Evolutionary conservation across 805 yeast genomes (phyloP).

Genomic region (Candida palmyrensis): DNA sequence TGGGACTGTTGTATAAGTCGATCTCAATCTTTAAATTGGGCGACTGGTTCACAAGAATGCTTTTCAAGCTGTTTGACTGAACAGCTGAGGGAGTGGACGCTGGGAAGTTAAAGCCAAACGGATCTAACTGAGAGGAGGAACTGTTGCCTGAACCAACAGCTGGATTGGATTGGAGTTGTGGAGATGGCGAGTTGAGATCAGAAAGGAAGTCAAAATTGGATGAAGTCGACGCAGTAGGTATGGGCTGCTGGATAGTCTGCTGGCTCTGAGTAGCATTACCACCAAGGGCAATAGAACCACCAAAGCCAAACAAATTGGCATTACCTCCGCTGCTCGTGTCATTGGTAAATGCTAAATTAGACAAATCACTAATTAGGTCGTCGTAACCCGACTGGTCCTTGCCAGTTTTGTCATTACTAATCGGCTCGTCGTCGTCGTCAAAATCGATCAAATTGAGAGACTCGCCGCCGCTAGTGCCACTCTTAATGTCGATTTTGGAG

Average conservation of each 20-base stretch:
- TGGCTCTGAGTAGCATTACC: conserved; percentile 7
- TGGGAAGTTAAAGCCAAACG: conserved; percentile 38
- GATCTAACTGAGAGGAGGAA: conserved; percentile 23
- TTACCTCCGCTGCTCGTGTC: conserved; percentile 15
- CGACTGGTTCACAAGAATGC: conserved; percentile 39
- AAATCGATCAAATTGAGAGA: conserved; percentile 38
- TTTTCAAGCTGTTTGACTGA: conserved; percentile 12
- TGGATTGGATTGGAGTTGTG: conserved; percentile 28
- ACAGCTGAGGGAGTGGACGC: conserved; percentile 25
- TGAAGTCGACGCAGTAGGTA: conserved; percentile 4
- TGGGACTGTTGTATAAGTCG: conserved; percentile 30
- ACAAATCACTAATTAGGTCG: conserved; percentile 71
- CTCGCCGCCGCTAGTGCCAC: conserved; percentile 14
- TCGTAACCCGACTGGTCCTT: conserved; percentile 42
- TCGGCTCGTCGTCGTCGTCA: conserved; percentile 38
- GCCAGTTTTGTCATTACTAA: conserved; percentile 23
- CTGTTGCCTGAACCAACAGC: conserved; percentile 14
- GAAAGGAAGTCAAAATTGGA: conserved; percentile 25
- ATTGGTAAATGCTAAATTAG: conserved; percentile 53
- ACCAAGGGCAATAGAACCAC: conserved; percentile 46
- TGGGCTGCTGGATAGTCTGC: conserved; percentile 9
- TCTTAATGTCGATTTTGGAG: conserved; percentile 32
- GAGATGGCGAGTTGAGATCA: conserved; percentile 39
- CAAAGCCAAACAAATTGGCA: conserved; percentile 41
- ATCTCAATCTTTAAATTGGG: conserved; percentile 46